These are phyloP conservation scores for Senna siamea DNA, from an alignment of 306 rosid species.

Conservation along the genomic window DNA sequence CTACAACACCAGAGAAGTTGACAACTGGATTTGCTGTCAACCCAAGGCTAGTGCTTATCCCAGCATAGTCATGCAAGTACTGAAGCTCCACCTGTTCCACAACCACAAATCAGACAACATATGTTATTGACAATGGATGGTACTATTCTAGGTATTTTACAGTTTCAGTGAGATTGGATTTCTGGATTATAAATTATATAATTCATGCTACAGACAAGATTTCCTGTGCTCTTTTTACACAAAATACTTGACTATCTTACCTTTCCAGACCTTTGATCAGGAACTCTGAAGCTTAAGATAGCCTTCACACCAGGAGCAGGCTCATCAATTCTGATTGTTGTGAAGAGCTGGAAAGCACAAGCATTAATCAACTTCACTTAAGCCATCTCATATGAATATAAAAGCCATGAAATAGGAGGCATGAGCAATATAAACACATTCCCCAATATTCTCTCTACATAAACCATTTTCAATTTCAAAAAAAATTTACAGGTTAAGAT, in stretches of 20 bases:
- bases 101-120: constrained; percentile 17
- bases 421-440: neutral
- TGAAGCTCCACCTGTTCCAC: constrained; percentile 84
- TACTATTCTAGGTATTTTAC: neutral
- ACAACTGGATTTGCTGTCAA: constrained; percentile 88
- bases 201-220: neutral
- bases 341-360: constrained; percentile 56
- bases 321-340: constrained; percentile 78
- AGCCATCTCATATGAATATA: neutral
- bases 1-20: constrained; percentile 84
- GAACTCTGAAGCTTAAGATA: constrained; percentile 77
- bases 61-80: constrained; percentile 88
- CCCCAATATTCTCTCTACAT: neutral
- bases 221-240: too few species aligned
- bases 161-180: neutral
- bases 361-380: constrained; percentile 29
- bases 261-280: constrained; percentile 97
- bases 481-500: neutral
- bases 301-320: constrained; percentile 91
- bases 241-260: constrained; percentile 50
- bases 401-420: neutral
- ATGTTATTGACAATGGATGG: neutral
- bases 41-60: constrained; percentile 81
- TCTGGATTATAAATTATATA: neutral
- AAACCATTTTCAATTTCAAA: neutral